Evolutionary conservation across 306 rosid genomes (phyloP).

Genomic region (Pterocarpus santalinus): DNA sequence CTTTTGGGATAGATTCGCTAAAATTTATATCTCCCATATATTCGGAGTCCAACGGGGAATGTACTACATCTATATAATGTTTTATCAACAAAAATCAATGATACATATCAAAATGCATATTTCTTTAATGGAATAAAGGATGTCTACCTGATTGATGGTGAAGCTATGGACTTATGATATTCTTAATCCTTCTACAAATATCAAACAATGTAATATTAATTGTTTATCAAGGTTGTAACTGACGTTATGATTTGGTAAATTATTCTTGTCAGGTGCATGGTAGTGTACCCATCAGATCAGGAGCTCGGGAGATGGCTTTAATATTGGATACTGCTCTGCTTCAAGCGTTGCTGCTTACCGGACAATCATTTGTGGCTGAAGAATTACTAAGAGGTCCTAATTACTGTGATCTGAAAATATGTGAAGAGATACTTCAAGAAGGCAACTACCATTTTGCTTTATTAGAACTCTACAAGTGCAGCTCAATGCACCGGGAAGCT

Average conservation of each 20-base stretch:
- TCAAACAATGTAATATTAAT: not conserved
- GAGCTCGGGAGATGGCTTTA: slow-evolving; percentile 93
- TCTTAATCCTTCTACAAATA: slow-evolving; percentile 27
- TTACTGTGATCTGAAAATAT: slow-evolving; percentile 89
- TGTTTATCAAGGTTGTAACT: not conserved
- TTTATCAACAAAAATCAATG: not conserved
- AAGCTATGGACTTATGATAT: slow-evolving; percentile 31
- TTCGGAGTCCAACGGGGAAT: slow-evolving; percentile 32
- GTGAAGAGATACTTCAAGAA: slow-evolving; percentile 83
- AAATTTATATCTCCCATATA: slow-evolving; percentile 9
- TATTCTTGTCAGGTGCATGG: slow-evolving; percentile 71
- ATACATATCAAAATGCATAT: not conserved
- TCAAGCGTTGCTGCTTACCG: slow-evolving; percentile 93
- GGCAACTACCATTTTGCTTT: slow-evolving; percentile 69
- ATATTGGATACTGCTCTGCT: slow-evolving; percentile 89
- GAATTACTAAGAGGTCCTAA: slow-evolving; percentile 83
- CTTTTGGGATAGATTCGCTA: slow-evolving; percentile 18
- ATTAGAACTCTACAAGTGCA: slow-evolving; percentile 89
- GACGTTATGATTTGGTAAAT: slow-evolving; percentile 41
- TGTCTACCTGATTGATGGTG: slow-evolving; percentile 31
- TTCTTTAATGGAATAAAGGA: not conserved
- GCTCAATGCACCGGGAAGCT: slow-evolving; percentile 93
- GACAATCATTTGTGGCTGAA: slow-evolving; percentile 73
- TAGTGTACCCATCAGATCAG: slow-evolving; percentile 67
- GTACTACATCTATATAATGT: slow-evolving; percentile 11